phyloP scores from a whole-genome alignment of 164 flowering plant species.

The Stephania japonica region DNA sequence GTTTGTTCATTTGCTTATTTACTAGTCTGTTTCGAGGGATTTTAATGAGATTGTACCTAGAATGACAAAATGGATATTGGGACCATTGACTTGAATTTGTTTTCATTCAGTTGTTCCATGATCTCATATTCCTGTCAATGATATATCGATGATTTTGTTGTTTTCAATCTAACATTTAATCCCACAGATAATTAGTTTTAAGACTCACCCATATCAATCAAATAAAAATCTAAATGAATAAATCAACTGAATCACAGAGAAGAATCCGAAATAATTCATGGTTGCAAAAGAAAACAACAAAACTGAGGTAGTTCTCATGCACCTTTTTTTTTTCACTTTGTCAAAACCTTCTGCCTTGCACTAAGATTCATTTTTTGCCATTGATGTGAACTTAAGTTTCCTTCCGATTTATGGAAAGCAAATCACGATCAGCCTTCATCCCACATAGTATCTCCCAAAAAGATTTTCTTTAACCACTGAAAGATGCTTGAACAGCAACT shows the following conservation, averaged over 20 bases:
- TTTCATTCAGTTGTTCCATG: neutral
- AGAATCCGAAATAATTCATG: neutral
- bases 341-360: neutral
- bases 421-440: neutral
- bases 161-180: too few relatives aligned
- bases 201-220: neutral
- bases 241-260: neutral
- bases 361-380: neutral
- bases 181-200: neutral
- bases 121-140: neutral
- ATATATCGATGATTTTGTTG: too few relatives aligned
- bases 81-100: neutral
- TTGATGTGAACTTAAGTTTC: neutral
- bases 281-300: neutral
- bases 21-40: neutral
- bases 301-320: neutral
- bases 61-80: neutral
- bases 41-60: neutral
- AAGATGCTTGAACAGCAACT: neutral
- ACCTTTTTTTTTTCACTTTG: neutral
- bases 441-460: neutral
- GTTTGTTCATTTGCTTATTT: too few relatives aligned
- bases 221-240: too few relatives aligned
- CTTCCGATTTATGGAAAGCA: neutral
- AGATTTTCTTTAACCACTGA: neutral